Conservation (phyloP, 768 basidiomycete genomes). For the Tylopilus intermedius region DNA sequence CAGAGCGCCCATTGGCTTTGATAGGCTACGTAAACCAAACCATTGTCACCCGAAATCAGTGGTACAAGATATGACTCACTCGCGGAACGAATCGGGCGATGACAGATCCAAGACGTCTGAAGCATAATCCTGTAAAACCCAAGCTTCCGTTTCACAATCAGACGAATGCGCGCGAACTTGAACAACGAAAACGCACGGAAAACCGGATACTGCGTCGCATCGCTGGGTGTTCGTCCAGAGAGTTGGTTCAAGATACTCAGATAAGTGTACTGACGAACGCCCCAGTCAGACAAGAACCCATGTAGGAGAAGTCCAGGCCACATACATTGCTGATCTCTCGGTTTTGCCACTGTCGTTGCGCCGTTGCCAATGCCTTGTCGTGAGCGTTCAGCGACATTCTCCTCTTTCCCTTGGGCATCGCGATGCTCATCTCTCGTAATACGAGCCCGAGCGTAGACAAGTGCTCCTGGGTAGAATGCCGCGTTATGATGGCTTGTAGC, state of each 20-base stretch:
- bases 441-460: constrained; percentile 43
- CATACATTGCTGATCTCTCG: constrained; percentile 88
- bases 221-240: constrained; percentile 88
- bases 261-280: constrained; percentile 67
- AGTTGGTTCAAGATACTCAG: constrained; percentile 86
- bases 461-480: constrained; percentile 34
- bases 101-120: constrained; percentile 65
- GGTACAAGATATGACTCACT: constrained; percentile 43
- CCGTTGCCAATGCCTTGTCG: constrained; percentile 53
- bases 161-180: neutral
- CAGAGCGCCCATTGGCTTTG: constrained; percentile 87
- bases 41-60: neutral
- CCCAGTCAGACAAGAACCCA: neutral
- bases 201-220: constrained; percentile 92
- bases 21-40: constrained; percentile 46
- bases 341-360: constrained; percentile 81
- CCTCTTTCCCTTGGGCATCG: constrained; percentile 19
- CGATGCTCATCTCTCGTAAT: constrained; percentile 35
- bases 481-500: constrained; percentile 45
- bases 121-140: constrained; percentile 83
- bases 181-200: constrained; percentile 53
- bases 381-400: constrained; percentile 6
- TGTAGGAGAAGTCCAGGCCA: neutral
- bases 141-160: constrained; percentile 47
- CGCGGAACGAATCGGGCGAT: constrained; percentile 59